Evolutionary conservation across 2,329 filamentous ascomycete species (phyloP).

Genomic region (Zasmidium angulare): DNA sequence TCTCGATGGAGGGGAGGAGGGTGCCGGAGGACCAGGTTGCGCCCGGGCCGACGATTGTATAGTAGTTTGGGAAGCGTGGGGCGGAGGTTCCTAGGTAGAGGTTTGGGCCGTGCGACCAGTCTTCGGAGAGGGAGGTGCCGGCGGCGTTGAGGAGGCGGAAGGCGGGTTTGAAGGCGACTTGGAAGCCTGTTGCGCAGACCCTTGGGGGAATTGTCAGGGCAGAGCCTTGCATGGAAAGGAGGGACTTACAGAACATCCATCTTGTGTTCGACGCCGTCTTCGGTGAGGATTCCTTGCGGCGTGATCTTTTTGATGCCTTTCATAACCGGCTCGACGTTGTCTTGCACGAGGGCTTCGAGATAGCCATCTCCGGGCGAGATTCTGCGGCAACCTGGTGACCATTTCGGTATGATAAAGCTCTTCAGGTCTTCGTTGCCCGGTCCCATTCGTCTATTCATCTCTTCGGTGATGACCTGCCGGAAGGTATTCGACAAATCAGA

Average conservation of each 20-base stretch:
- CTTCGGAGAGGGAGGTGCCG: constrained; percentile 23
- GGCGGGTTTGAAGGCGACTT: constrained; percentile 32
- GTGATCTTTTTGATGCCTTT: constrained; percentile 39
- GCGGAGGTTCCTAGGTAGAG: constrained; percentile 27
- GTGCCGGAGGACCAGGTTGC: constrained; percentile 18
- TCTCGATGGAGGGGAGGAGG: constrained; percentile 22
- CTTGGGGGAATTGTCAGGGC: not conserved
- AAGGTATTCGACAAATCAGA: constrained; percentile 43
- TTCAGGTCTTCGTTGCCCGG: constrained; percentile 39
- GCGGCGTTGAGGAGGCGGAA: constrained; percentile 34
- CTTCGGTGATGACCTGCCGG: constrained; percentile 46
- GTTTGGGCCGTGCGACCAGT: constrained; percentile 23
- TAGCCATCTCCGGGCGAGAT: constrained; percentile 53
- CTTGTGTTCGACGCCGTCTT: constrained; percentile 25
- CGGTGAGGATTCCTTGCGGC: constrained; percentile 27
- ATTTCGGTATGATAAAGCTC: constrained; percentile 41
- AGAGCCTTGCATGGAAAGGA: not conserved
- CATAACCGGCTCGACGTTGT: constrained; percentile 46
- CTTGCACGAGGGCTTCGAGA: constrained; percentile 48
- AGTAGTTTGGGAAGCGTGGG: constrained; percentile 31
- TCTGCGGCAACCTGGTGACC: constrained; percentile 48
- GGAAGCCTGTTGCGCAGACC: constrained; percentile 38
- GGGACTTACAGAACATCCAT: constrained; percentile 29
- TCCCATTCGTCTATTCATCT: constrained; percentile 38
- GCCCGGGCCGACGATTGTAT: constrained; percentile 17